Evolutionary conservation across 225 moss, liverwort and hornwort genomes (phyloP).

Genomic region (Pseudoscleropodium purum): DNA sequence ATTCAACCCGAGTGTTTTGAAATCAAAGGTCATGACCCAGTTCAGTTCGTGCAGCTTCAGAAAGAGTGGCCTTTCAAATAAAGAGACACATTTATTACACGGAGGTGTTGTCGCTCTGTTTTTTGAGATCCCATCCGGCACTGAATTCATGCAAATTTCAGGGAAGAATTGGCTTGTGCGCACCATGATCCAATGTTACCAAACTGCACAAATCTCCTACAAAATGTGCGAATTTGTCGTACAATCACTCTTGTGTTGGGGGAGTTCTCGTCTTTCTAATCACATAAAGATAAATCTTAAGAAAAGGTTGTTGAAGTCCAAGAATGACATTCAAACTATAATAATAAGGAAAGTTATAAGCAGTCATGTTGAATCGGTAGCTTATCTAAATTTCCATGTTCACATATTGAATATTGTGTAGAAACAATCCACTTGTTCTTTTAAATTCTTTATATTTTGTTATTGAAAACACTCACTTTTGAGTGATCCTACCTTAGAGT

Average conservation of each 20-base stretch:
- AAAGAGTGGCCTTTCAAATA: conserved; percentile 8
- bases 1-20: not conserved
- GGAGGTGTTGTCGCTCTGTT: not conserved
- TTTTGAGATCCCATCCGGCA: not conserved
- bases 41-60: not conserved
- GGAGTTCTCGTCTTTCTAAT: not conserved
- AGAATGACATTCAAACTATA: no score
- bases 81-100: not conserved
- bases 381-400: not conserved
- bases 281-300: no score
- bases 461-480: not conserved
- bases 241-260: not conserved
- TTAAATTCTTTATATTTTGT: not conserved
- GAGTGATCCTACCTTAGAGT: not conserved
- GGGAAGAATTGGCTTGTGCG: not conserved
- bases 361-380: not conserved
- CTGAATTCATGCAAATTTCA: not conserved
- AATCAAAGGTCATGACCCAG: conserved; percentile 6
- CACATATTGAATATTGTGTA: not conserved
- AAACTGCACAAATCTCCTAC: not conserved
- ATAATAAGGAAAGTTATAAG: no score
- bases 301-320: not conserved
- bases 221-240: not conserved
- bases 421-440: not conserved
- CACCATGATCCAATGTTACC: no score